Percentiles rank a stretch among this genome's conserved stretches.
Conservation (phyloP, 768 basidiomycete genomes). For the Kwoniella mangroviensis region DNA sequence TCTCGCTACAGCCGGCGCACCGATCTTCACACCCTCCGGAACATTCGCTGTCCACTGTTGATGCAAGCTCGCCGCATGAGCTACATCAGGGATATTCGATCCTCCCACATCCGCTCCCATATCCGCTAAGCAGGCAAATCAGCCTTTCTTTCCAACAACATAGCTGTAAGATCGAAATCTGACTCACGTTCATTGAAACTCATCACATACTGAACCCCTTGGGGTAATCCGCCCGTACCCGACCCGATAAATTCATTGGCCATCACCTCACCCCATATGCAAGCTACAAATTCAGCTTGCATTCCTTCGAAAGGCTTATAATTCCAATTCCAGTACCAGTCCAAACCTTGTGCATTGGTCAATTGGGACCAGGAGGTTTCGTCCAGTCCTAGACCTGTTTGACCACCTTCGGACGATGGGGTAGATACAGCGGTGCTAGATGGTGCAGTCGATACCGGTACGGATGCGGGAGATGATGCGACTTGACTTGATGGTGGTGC, state of each 20-base stretch:
- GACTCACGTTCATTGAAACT: conserved; percentile 54
- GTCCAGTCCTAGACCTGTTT: conserved; percentile 22
- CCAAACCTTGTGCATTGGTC: background rate
- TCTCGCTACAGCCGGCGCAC: conserved; percentile 45
- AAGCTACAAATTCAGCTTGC: conserved; percentile 38
- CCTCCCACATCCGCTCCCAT: conserved; percentile 29
- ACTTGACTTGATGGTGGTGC: background rate
- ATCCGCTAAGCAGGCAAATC: conserved; percentile 28
- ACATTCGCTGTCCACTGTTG: conserved; percentile 38
- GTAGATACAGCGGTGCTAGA: background rate
- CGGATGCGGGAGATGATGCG: background rate
- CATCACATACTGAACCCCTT: conserved; percentile 36
- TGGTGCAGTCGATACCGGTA: background rate
- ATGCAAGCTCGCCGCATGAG: conserved; percentile 35
- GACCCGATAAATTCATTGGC: conserved; percentile 8
- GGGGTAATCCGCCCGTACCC: background rate
- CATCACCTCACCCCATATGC: conserved; percentile 24
- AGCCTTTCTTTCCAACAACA: too few species aligned
- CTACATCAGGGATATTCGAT: conserved; percentile 29
- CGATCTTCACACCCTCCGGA: conserved; percentile 34
- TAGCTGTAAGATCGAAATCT: background rate
- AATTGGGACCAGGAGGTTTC: conserved; percentile 3
- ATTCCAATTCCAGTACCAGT: conserved; percentile 42
- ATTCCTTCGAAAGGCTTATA: conserved; percentile 12
- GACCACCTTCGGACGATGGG: background rate